Evolutionary conservation across 202 grass and related monocot species (phyloP).

Genomic region (Hordeum pubiflorum): DNA sequence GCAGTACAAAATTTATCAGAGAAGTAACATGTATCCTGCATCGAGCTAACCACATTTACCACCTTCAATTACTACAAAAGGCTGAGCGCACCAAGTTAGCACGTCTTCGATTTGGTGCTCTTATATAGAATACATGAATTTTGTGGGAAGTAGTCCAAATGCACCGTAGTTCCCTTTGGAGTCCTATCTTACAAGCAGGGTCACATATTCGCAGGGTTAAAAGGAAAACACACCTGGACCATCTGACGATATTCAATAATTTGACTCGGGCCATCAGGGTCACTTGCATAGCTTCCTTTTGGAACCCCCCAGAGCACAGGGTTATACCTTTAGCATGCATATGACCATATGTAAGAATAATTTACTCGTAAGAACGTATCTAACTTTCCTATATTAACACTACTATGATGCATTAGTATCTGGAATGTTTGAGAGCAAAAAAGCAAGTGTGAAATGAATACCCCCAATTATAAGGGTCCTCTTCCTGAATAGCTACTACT

Average conservation of each 20-base stretch:
- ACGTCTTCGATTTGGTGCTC: neutral
- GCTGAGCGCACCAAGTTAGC: neutral
- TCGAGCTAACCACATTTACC: neutral
- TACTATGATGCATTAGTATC: slow-evolving; percentile 4
- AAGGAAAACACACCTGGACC: slow-evolving; percentile 57
- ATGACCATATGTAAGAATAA: slow-evolving; percentile 16
- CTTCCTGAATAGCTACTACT: slow-evolving; percentile 65
- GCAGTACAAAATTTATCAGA: slow-evolving; percentile 36
- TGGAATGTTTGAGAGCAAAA: neutral
- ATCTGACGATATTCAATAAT: slow-evolving; percentile 83
- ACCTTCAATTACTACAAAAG: neutral
- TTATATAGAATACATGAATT: slow-evolving; percentile 4
- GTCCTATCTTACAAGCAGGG: neutral
- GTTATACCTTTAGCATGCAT: slow-evolving; percentile 64
- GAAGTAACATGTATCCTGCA: slow-evolving; percentile 5
- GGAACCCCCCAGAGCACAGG: slow-evolving; percentile 85
- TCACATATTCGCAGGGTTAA: neutral
- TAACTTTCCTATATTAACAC: neutral
- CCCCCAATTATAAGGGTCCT: slow-evolving; percentile 94
- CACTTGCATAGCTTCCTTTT: slow-evolving; percentile 90
- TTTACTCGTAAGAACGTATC: neutral
- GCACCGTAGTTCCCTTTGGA: neutral
- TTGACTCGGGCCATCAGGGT: slow-evolving; percentile 71
- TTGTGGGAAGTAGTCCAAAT: neutral
- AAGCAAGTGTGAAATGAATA: slow-evolving; percentile 30